These are phyloP conservation scores for Leishmania gerbilli DNA, from an alignment of 208 protist genomes.

Conservation along the genomic window DNA sequence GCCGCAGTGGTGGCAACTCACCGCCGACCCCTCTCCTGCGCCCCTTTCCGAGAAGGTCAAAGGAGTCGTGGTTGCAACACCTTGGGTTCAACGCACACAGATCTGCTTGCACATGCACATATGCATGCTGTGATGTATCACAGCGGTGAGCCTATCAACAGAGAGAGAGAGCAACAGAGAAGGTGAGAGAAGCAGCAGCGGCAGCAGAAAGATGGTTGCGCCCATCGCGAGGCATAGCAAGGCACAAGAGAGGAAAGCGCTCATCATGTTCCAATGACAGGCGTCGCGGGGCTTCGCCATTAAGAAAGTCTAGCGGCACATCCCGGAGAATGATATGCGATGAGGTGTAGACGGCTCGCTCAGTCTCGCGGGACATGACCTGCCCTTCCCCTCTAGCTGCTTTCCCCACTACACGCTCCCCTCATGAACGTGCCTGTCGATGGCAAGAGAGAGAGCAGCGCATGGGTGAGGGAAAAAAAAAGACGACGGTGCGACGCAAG, in stretches of 20 bases:
- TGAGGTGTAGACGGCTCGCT: not conserved
- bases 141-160: not conserved
- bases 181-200: not conserved
- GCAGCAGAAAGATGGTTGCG: no score
- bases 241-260: not conserved
- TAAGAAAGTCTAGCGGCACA: not conserved
- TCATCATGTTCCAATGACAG: not conserved
- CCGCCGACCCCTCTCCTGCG: not conserved
- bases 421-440: not conserved
- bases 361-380: not conserved
- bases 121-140: not conserved
- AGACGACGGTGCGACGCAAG: conserved; percentile 4
- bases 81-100: not conserved
- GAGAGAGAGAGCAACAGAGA: not conserved
- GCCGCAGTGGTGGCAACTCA: not conserved
- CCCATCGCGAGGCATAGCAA: not conserved
- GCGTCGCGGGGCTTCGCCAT: not conserved
- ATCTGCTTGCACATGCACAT: not conserved
- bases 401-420: no score
- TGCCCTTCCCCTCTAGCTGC: no score
- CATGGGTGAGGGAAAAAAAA: conserved; percentile 4
- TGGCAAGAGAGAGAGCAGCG: not conserved
- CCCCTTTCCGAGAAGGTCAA: not conserved
- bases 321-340: not conserved
- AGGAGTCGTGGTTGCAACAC: not conserved